Base-by-base conservation (phyloP, 2,329 filamentous ascomycete genomes). In the Colletotrichum sublineola region DNA sequence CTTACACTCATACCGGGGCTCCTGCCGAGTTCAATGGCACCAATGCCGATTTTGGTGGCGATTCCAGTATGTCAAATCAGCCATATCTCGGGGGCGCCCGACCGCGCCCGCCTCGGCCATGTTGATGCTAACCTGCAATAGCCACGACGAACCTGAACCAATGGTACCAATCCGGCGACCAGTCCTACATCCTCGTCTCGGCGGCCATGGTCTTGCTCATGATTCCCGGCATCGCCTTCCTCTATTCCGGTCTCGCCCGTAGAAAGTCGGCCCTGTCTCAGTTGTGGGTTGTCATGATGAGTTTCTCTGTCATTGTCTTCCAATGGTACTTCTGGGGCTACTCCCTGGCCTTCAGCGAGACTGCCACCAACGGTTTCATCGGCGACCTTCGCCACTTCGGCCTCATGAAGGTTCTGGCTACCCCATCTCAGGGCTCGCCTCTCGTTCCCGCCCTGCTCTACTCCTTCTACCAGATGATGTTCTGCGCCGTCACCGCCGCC, bases 251-350 rank as follows among this genome's bases (percentile, higher is more conserved):
- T 76, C 92, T 98, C 76, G 96, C 96, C n/a, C 93, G 96, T 76
- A 91, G 96, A 87, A 99, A 99, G 87, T 98, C 96, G 6, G 96
- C 96, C 40, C 89, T 99, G 55, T 97, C 95, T 75, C 93, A 98
- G 87, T 96, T 99, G 79, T 98, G 95, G 94, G 95, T 96, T 18
- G 95, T 93, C 84, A 97, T 99, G 94, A 96, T 93, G 82, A 96
- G 95, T 58, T 93, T 93, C 80, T 95, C 94, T 60, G 91, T 98
- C 80, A 88, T 98, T 81, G 93, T 94, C 68, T 98, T 99, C 86
- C 96, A 99, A 85, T 99, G 96, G 96, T 98, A 98, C 80, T 98
- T 99, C 83, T 98, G 96, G 96, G 96, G 96, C 48, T 99, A 97
- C 83, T 97, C 96, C 18, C 87, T 99, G 74, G 95, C 96, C 64